A percentile compares a stretch with the other conserved stretches of the same genome.
phyloP scores from a whole-genome alignment of 306 rosid species.

The Rubus parviflorus region DNA sequence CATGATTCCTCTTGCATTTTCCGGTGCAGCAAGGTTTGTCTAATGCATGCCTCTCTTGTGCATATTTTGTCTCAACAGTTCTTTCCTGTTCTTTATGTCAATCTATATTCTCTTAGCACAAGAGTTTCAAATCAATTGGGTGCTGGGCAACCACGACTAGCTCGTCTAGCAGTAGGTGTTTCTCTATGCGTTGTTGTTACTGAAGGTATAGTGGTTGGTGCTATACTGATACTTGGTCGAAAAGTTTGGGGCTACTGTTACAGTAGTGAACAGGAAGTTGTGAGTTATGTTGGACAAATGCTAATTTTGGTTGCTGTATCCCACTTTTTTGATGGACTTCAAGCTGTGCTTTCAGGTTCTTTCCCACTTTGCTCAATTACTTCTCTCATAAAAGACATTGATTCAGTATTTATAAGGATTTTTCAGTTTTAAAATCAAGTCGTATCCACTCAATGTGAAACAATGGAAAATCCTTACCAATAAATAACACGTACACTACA shows the following conservation, averaged over 20 bases:
- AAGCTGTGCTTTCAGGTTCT: slow-evolving; percentile 43
- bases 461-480: too few species aligned
- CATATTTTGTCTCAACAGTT: not conserved
- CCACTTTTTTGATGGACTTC: slow-evolving; percentile 50
- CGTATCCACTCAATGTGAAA: too few species aligned
- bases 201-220: slow-evolving; percentile 32
- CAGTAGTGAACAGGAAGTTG: slow-evolving; percentile 35
- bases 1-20: slow-evolving; percentile 48
- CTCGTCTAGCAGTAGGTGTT: slow-evolving; percentile 29
- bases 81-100: not conserved
- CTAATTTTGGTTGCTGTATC: slow-evolving; percentile 31
- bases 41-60: slow-evolving; percentile 1
- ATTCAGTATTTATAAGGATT: too few species aligned
- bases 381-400: too few species aligned
- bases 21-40: slow-evolving; percentile 39
- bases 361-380: not conserved
- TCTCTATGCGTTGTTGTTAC: slow-evolving; percentile 28
- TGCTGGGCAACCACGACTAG: slow-evolving; percentile 32
- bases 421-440: too few species aligned
- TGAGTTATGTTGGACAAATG: slow-evolving; percentile 39
- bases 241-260: slow-evolving; percentile 47
- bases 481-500: too few species aligned
- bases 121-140: slow-evolving; percentile 54
- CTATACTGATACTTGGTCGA: slow-evolving; percentile 34
- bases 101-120: slow-evolving; percentile 20